Evolutionary conservation across 768 basidiomycete species (phyloP).

Genomic region (Royoungia palumana): DNA sequence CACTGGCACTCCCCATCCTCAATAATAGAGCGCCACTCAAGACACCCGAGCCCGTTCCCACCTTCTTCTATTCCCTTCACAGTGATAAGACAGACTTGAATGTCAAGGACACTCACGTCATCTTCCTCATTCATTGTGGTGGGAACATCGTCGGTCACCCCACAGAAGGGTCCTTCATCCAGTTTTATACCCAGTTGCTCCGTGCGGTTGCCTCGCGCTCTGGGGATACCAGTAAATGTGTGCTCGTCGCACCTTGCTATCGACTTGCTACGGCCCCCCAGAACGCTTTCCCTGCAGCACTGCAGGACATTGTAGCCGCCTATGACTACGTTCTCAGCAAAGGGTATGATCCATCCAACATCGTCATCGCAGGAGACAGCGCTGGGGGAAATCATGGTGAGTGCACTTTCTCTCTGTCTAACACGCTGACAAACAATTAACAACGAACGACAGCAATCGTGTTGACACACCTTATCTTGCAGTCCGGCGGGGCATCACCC

Average conservation of each 20-base stretch:
- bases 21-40: conserved; percentile 1
- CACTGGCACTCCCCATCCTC: conserved; percentile 1
- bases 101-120: conserved; percentile 7
- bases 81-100: background rate
- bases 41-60: conserved; percentile 15
- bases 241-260: conserved; percentile 6
- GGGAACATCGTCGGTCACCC: conserved; percentile 20
- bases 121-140: conserved; percentile 28
- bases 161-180: background rate
- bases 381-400: conserved; percentile 22
- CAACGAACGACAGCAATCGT: conserved; percentile 13
- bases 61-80: conserved; percentile 18
- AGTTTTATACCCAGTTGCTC: background rate
- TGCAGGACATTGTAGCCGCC: conserved; percentile 12
- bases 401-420: background rate
- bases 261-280: conserved; percentile 6
- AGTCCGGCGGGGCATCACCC: conserved; percentile 51
- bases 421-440: background rate
- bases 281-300: conserved; percentile 6
- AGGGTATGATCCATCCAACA: conserved; percentile 18
- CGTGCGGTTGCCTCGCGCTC: background rate
- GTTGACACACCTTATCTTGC: conserved; percentile 37
- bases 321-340: conserved; percentile 21
- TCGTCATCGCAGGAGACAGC: conserved; percentile 23
- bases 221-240: background rate